phyloP scores from a whole-genome alignment of 2,329 filamentous ascomycete genomes.

The Orbilia oligospora region DNA sequence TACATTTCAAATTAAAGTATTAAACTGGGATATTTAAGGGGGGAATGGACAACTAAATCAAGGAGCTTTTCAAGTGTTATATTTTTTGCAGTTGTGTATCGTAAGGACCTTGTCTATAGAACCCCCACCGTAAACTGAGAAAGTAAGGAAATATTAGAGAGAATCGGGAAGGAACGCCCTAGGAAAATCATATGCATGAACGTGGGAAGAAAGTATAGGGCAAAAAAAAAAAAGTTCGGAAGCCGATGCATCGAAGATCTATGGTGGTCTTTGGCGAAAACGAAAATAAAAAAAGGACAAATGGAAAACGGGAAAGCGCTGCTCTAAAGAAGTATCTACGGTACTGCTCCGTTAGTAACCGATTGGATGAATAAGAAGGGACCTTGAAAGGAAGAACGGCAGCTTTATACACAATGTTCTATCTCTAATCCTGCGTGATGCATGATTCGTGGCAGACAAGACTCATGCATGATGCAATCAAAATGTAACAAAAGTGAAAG shows the following conservation, averaged over 20 bases:
- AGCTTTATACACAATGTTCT: conserved; percentile 19
- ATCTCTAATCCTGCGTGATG: conserved; percentile 33
- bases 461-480: conserved; percentile 57
- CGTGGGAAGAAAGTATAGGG: conserved; percentile 34
- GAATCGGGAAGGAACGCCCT: conserved; percentile 53
- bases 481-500: conserved; percentile 44
- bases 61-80: conserved; percentile 23
- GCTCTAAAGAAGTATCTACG: conserved; percentile 41
- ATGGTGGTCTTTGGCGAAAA: conserved; percentile 46
- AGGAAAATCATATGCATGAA: conserved; percentile 39
- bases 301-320: conserved; percentile 40
- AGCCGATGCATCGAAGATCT: conserved; percentile 41
- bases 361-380: conserved; percentile 42
- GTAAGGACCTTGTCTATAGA: conserved; percentile 49
- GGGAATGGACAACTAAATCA: conserved; percentile 24
- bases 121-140: conserved; percentile 47
- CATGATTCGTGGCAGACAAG: conserved; percentile 59
- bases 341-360: conserved; percentile 59
- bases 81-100: conserved; percentile 38
- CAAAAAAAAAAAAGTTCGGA: conserved; percentile 25
- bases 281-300: conserved; percentile 23
- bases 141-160: conserved; percentile 46
- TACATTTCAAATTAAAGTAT: conserved; percentile 11
- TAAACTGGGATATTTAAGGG: conserved; percentile 13
- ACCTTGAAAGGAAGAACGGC: conserved; percentile 25